Conservation (phyloP, 2,329 filamentous ascomycete genomes). For the Phaeosphaeria sp. region DNA sequence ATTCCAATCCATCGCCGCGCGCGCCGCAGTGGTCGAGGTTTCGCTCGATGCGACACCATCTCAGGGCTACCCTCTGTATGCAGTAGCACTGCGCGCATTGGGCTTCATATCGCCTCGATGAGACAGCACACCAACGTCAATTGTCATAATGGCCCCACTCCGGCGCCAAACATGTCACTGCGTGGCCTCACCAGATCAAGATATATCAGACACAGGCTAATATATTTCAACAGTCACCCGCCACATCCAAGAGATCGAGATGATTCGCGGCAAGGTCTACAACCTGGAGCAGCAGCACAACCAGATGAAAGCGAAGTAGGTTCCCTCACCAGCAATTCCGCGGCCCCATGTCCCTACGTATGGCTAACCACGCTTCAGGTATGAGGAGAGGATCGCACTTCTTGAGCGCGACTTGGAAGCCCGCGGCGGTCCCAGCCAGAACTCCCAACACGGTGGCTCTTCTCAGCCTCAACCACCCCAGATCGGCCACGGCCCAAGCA, state of each 20-base stretch:
- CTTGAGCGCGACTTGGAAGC: conserved; percentile 87
- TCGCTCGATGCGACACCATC: not conserved
- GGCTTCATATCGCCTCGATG: not conserved
- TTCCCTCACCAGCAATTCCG: conserved; percentile 11
- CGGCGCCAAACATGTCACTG: not conserved
- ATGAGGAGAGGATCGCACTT: conserved; percentile 87
- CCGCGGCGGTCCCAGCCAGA: conserved; percentile 69
- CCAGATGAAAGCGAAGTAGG: conserved; percentile 89
- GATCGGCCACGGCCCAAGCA: conserved; percentile 85
- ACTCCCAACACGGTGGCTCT: conserved; percentile 78
- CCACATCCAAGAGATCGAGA: conserved; percentile 93
- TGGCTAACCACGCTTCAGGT: conserved; percentile 62
- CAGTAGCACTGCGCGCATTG: not conserved
- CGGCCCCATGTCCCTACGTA: not conserved
- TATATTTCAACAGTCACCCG: conserved; percentile 69
- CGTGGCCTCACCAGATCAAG: not conserved
- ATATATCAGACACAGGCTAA: conserved; percentile 3
- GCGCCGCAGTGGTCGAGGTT: not conserved
- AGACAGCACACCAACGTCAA: not conserved
- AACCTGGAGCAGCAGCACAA: conserved; percentile 90
- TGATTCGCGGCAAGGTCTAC: conserved; percentile 92
- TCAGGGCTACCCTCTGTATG: not conserved
- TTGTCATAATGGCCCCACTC: not conserved
- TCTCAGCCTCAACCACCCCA: conserved; percentile 84
- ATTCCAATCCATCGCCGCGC: not conserved